Conservation (phyloP, 2,329 filamentous ascomycete genomes). For the Epichloe coenophiala region DNA sequence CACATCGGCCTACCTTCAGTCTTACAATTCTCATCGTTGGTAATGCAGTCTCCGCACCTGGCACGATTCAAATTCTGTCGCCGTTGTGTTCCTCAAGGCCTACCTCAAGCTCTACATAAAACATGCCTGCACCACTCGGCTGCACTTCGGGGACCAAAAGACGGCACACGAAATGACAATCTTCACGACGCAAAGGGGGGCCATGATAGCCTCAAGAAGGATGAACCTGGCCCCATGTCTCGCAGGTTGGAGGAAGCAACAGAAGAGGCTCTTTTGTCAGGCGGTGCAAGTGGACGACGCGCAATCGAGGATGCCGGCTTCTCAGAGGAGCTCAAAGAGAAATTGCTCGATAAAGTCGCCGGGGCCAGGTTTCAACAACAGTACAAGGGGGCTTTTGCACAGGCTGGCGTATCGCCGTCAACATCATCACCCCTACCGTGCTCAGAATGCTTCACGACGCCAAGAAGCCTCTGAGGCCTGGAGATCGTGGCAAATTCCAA, state of each 20-base stretch:
- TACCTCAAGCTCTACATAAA: neutral
- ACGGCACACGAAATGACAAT: neutral
- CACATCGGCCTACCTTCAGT: too few species aligned
- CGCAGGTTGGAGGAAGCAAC: conserved; percentile 48
- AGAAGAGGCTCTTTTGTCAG: conserved; percentile 45
- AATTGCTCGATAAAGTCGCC: conserved; percentile 42
- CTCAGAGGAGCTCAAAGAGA: conserved; percentile 47
- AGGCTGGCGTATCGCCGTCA: conserved; percentile 34
- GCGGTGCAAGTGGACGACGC: conserved; percentile 43
- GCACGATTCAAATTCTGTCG: neutral
- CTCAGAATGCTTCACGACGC: conserved; percentile 77
- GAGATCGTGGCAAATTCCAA: conserved; percentile 31
- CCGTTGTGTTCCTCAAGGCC: neutral
- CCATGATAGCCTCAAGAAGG: neutral
- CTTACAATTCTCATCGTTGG: too few species aligned
- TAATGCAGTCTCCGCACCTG: neutral
- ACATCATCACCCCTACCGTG: conserved; percentile 46
- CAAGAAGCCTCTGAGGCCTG: conserved; percentile 50
- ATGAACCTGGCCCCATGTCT: conserved; percentile 33
- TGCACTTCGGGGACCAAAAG: neutral
- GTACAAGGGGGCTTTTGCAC: conserved; percentile 31
- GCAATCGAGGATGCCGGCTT: conserved; percentile 51
- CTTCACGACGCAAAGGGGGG: neutral
- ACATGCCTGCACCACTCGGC: neutral
- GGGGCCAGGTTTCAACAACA: conserved; percentile 40